Evolutionary conservation across 2,329 filamentous ascomycete species (phyloP).

Genomic region (Fusarium albosuccineum): DNA sequence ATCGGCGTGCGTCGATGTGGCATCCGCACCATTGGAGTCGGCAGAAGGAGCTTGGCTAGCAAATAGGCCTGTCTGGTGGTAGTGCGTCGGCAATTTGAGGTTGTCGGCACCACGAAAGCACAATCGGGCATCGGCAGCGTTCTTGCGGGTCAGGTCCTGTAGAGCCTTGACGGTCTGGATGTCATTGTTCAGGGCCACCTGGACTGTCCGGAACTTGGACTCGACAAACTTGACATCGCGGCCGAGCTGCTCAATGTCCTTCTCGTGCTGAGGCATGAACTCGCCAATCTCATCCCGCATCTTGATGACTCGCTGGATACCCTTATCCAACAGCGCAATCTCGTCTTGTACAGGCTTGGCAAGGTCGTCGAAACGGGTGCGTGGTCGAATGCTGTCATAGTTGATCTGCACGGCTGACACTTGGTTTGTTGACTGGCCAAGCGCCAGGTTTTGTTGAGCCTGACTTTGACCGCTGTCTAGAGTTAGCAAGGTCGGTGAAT

Average conservation of each 20-base stretch:
- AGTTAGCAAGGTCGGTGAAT: slow-evolving; percentile 28
- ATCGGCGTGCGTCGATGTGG: slow-evolving; percentile 53
- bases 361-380: slow-evolving; percentile 92
- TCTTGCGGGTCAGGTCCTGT: slow-evolving; percentile 69
- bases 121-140: slow-evolving; percentile 77
- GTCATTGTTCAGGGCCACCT: slow-evolving; percentile 65
- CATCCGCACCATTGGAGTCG: slow-evolving; percentile 49
- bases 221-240: slow-evolving; percentile 64
- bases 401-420: slow-evolving; percentile 84
- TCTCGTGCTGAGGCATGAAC: slow-evolving; percentile 70
- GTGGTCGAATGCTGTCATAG: slow-evolving; percentile 81
- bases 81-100: slow-evolving; percentile 74
- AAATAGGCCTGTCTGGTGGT: slow-evolving; percentile 62
- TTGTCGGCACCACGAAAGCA: slow-evolving; percentile 82
- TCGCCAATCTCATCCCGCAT: slow-evolving; percentile 82
- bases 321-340: slow-evolving; percentile 82
- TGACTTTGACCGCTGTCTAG: slow-evolving; percentile 48
- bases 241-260: slow-evolving; percentile 61
- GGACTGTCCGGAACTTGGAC: slow-evolving; percentile 61
- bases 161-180: slow-evolving; percentile 74
- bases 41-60: slow-evolving; percentile 50
- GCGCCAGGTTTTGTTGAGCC: slow-evolving; percentile 42
- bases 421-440: slow-evolving; percentile 59
- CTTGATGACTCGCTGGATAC: slow-evolving; percentile 83
- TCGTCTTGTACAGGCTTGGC: slow-evolving; percentile 83